phyloP scores from a whole-genome alignment of 495 filamentous ascomycete species.

The Xylaria scruposa region DNA sequence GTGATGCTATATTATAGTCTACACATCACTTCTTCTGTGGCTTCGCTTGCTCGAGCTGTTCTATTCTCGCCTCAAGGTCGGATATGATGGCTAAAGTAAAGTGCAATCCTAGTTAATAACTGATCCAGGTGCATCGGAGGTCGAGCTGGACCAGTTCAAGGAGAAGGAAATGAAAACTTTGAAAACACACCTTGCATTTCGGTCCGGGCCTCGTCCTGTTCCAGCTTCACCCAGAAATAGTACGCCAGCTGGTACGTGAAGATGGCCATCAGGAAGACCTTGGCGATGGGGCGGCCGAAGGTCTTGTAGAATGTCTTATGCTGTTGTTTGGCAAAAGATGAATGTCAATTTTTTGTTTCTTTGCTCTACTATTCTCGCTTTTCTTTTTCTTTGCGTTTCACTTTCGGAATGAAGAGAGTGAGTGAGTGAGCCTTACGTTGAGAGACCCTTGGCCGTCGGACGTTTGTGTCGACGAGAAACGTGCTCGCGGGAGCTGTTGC shows the following conservation, averaged over 20 bases:
- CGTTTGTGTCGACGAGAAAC: slow-evolving; percentile 32
- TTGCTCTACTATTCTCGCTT: background rate
- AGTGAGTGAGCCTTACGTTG: slow-evolving; percentile 32
- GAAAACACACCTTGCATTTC: slow-evolving; percentile 57
- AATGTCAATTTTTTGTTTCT: background rate
- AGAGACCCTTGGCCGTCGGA: slow-evolving; percentile 27
- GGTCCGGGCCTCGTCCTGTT: slow-evolving; percentile 72
- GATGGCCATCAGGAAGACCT: slow-evolving; percentile 83
- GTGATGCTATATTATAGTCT: background rate
- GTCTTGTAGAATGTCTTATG: slow-evolving; percentile 78
- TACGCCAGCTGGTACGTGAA: slow-evolving; percentile 89
- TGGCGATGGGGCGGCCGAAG: slow-evolving; percentile 80
- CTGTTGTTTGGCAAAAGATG: background rate
- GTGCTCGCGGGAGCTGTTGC: slow-evolving; percentile 29
- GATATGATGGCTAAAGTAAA: slow-evolving; percentile 39
- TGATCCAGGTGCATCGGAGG: background rate
- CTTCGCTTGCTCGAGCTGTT: slow-evolving; percentile 37
- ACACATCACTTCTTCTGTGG: slow-evolving; percentile 21
- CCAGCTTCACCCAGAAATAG: slow-evolving; percentile 87
- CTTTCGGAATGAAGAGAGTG: background rate
- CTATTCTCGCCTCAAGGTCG: slow-evolving; percentile 42
- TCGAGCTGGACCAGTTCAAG: background rate
- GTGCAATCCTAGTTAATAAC: slow-evolving; percentile 20
- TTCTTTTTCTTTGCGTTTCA: background rate
- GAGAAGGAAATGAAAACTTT: slow-evolving; percentile 4